phyloP scores from a whole-genome alignment of 2,329 filamentous ascomycete genomes.

The Ascocoryne sarcoides region DNA sequence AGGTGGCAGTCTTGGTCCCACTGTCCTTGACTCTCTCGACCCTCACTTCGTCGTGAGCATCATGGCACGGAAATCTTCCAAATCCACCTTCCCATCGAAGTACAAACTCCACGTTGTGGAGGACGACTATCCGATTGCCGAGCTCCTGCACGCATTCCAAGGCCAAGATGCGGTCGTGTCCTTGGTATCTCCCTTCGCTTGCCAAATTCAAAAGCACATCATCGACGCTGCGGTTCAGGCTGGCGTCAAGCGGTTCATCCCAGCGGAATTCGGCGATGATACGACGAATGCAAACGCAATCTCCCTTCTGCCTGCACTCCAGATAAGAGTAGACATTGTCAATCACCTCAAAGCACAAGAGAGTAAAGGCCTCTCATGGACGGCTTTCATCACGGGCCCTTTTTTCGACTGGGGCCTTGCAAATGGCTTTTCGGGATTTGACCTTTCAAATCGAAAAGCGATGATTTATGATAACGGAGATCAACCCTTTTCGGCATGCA shows the following conservation, averaged over 20 bases:
- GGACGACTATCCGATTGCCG: slow-evolving; percentile 9
- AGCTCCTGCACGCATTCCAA: slow-evolving; percentile 32
- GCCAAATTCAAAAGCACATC: slow-evolving; percentile 24
- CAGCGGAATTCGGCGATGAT: slow-evolving; percentile 42
- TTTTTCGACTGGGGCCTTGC: slow-evolving; percentile 12
- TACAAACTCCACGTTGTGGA: neutral
- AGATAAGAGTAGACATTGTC: neutral
- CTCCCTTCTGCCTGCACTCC: neutral
- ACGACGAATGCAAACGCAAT: slow-evolving; percentile 11
- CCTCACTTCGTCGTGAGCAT: slow-evolving; percentile 1
- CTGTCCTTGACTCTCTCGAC: slow-evolving; percentile 2
- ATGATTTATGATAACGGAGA: slow-evolving; percentile 27
- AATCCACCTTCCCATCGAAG: neutral
- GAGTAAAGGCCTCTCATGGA: slow-evolving; percentile 29
- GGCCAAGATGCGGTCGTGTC: slow-evolving; percentile 15
- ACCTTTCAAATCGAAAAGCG: slow-evolving; percentile 25
- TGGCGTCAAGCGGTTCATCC: slow-evolving; percentile 49
- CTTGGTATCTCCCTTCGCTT: slow-evolving; percentile 3
- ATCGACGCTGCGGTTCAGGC: slow-evolving; percentile 49
- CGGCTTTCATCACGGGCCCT: slow-evolving; percentile 25
- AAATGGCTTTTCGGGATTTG: slow-evolving; percentile 26
- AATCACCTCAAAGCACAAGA: slow-evolving; percentile 32
- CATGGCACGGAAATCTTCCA: slow-evolving; percentile 1
- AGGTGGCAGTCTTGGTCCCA: slow-evolving; percentile 3
- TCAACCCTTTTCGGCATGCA: slow-evolving; percentile 6